phyloP scores from a whole-genome alignment of 2,329 filamentous ascomycete genomes.

The Rhynchosporium agropyri region DNA sequence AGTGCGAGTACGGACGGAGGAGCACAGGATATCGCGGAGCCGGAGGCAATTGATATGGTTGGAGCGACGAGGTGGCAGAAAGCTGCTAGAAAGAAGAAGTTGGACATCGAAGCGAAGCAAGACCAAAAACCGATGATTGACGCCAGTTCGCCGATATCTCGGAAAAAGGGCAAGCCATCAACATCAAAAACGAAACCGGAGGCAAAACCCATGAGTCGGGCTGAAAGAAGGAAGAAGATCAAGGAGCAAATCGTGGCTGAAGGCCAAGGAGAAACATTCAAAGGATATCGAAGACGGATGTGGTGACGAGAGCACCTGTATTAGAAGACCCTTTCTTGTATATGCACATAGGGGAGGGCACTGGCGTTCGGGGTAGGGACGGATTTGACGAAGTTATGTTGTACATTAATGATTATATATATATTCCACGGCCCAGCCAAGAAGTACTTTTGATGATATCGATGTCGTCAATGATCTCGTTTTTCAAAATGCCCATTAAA shows the following conservation, averaged over 20 bases:
- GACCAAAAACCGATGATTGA: conserved; percentile 15
- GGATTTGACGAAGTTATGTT: not conserved
- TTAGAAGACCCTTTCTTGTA: not conserved
- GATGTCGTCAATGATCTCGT: conserved; percentile 2
- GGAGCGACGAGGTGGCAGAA: conserved; percentile 36
- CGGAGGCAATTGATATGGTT: conserved; percentile 29
- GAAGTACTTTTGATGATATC: conserved; percentile 15
- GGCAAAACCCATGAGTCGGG: conserved; percentile 35
- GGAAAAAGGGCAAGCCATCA: conserved; percentile 53
- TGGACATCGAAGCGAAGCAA: conserved; percentile 16
- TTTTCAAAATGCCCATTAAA: not conserved
- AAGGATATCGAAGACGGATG: conserved; percentile 57
- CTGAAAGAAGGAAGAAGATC: conserved; percentile 55
- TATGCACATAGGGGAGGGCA: not conserved
- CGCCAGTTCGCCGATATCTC: conserved; percentile 49
- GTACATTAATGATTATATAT: conserved; percentile 20
- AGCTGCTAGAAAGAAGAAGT: conserved; percentile 27
- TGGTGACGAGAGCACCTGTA: conserved; percentile 45
- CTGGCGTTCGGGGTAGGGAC: conserved; percentile 8
- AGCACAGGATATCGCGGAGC: conserved; percentile 2
- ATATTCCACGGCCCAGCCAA: conserved; percentile 28
- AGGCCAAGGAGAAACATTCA: conserved; percentile 46
- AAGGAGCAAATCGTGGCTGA: conserved; percentile 55
- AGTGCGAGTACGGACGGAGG: not conserved
- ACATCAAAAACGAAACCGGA: conserved; percentile 37